Evolutionary conservation across 2,329 filamentous ascomycete species (phyloP).

Genomic region (Rugonectria rugulosa): DNA sequence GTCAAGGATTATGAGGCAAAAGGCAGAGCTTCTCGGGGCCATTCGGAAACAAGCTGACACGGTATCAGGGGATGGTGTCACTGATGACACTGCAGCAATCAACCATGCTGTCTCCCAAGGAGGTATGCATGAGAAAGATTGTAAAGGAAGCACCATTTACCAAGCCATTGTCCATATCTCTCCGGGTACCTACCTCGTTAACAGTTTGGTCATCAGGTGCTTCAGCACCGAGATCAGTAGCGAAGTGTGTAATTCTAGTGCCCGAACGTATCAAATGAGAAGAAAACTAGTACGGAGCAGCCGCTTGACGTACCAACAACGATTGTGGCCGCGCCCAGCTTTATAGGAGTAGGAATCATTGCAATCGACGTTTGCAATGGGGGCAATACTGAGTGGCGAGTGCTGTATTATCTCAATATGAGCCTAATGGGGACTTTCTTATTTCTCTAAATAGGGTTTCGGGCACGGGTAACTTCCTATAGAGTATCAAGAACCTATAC

Average conservation of each 20-base stretch:
- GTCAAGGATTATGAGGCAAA: conserved; percentile 50
- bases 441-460: no score
- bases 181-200: conserved; percentile 64
- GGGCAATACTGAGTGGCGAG: no score
- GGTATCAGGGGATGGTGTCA: conserved; percentile 37
- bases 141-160: conserved; percentile 41
- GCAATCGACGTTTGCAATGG: conserved; percentile 12
- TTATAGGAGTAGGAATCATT: conserved; percentile 64
- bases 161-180: conserved; percentile 41
- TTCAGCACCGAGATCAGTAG: conserved; percentile 68
- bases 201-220: conserved; percentile 64
- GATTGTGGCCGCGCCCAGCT: conserved; percentile 60
- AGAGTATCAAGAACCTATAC: no score
- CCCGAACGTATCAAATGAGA: no score
- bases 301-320: conserved; percentile 52
- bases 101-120: conserved; percentile 52
- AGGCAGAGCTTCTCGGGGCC: conserved; percentile 11
- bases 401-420: no score
- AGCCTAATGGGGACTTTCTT: no score
- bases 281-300: conserved; percentile 9
- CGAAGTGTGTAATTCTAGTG: no score
- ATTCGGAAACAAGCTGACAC: not conserved
- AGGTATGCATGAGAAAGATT: conserved; percentile 41
- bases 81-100: conserved; percentile 65
- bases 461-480: no score